Conservation (phyloP, 2,329 filamentous ascomycete species). For the Xylariaceae sp. region DNA sequence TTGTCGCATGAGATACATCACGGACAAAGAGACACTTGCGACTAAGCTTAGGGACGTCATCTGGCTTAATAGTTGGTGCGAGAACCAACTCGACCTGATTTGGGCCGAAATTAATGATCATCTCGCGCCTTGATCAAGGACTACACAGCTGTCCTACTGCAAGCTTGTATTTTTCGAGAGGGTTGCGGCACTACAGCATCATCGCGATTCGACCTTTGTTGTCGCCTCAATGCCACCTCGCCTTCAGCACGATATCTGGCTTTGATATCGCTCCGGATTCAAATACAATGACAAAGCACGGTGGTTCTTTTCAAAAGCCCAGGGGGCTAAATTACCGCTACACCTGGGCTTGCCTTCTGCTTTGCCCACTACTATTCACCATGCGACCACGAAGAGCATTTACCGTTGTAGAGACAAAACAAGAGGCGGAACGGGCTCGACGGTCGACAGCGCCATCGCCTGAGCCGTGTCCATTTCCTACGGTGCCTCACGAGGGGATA, state of each 20-base stretch:
- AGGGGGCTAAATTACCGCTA: neutral
- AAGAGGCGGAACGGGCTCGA: slow-evolving; percentile 28
- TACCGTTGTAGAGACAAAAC: neutral
- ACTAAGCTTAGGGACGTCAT: slow-evolving; percentile 37
- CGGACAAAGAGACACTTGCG: slow-evolving; percentile 33
- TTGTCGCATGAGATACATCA: slow-evolving; percentile 37
- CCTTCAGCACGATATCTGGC: neutral
- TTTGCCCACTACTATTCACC: neutral
- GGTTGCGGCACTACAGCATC: neutral
- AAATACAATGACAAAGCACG: slow-evolving; percentile 10
- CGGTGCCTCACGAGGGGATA: slow-evolving; percentile 10
- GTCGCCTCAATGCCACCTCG: neutral
- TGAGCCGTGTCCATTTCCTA: slow-evolving; percentile 30
- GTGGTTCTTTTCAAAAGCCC: neutral
- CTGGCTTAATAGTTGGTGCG: slow-evolving; percentile 44
- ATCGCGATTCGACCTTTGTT: slow-evolving; percentile 11
- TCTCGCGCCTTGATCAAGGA: slow-evolving; percentile 24
- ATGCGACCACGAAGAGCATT: slow-evolving; percentile 3
- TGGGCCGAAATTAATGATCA: slow-evolving; percentile 39
- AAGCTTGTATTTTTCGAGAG: neutral
- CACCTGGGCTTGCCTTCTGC: neutral
- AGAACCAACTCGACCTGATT: slow-evolving; percentile 39
- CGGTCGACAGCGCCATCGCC: slow-evolving; percentile 35
- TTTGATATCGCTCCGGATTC: slow-evolving; percentile 13
- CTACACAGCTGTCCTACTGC: neutral